phyloP scores from a whole-genome alignment of 805 yeast species.

The Komagataella populi region DNA sequence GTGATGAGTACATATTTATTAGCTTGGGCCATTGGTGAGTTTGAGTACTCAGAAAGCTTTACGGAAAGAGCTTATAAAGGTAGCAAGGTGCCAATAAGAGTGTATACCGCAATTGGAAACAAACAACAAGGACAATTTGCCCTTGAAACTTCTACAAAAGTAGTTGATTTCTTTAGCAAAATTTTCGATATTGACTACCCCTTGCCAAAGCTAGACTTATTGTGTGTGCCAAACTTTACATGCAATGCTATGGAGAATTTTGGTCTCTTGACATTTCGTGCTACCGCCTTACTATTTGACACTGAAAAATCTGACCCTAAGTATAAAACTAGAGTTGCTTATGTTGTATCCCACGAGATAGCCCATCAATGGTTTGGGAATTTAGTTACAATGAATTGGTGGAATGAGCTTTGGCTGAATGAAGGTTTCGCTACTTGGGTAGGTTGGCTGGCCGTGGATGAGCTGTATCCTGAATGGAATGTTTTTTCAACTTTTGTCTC shows the following conservation, averaged over 20 bases:
- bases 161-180: slow-evolving; percentile 33
- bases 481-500: slow-evolving; percentile 46
- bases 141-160: slow-evolving; percentile 29
- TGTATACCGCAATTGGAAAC: slow-evolving; percentile 39
- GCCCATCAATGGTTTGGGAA: slow-evolving; percentile 93
- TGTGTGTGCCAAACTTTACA: slow-evolving; percentile 68
- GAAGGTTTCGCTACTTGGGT: slow-evolving; percentile 89
- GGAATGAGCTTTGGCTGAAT: slow-evolving; percentile 86
- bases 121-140: slow-evolving; percentile 33
- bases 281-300: slow-evolving; percentile 40
- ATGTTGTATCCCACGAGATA: slow-evolving; percentile 74
- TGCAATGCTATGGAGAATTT: slow-evolving; percentile 91
- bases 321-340: slow-evolving; percentile 60
- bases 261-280: slow-evolving; percentile 65
- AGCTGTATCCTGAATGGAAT: slow-evolving; percentile 72
- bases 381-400: slow-evolving; percentile 84
- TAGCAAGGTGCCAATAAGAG: slow-evolving; percentile 30
- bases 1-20: slow-evolving; percentile 41
- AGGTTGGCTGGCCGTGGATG: slow-evolving; percentile 56
- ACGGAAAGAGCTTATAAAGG: slow-evolving; percentile 26
- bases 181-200: slow-evolving; percentile 49
- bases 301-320: slow-evolving; percentile 30
- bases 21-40: slow-evolving; percentile 48
- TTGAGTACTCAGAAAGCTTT: slow-evolving; percentile 34
- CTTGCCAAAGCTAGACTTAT: slow-evolving; percentile 68